Conservation (phyloP, 164 flowering plant species). For the Berberis thunbergii region DNA sequence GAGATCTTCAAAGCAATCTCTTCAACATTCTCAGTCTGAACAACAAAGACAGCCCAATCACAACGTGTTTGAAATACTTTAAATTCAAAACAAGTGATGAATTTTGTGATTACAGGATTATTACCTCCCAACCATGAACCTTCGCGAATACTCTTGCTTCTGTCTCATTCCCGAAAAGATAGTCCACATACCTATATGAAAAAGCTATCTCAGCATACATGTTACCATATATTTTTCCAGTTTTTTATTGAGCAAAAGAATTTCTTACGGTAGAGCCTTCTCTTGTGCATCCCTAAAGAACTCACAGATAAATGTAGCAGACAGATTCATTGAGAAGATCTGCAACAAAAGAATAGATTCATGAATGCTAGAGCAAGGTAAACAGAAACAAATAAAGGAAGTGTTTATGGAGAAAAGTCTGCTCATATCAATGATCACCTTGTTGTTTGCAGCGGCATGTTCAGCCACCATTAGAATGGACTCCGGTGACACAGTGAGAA, state of each 20-base stretch:
- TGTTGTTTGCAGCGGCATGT: conserved; percentile 63
- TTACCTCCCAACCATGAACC: conserved; percentile 97
- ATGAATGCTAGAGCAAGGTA: background rate
- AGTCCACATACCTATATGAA: conserved; percentile 64
- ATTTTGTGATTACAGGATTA: background rate
- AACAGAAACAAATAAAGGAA: background rate
- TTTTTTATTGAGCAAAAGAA: background rate
- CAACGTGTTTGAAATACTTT: background rate
- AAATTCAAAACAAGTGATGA: no score
- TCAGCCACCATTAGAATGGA: conserved; percentile 73
- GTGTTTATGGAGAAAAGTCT: background rate
- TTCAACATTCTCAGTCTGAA: conserved; percentile 79
- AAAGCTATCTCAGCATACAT: background rate
- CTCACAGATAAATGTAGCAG: conserved; percentile 94
- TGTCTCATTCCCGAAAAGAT: conserved; percentile 87
- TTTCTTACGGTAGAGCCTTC: conserved; percentile 74
- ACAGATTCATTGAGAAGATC: conserved; percentile 82
- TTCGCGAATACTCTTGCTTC: conserved; percentile 83
- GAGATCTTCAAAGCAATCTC: conserved; percentile 88
- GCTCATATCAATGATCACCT: conserved; percentile 25
- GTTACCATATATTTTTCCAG: background rate
- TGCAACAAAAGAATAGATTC: conserved; percentile 13
- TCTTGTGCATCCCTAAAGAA: conserved; percentile 86
- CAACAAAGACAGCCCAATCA: conserved; percentile 6
- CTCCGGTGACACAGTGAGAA: conserved; percentile 91